Conservation (phyloP, 2,329 filamentous ascomycete genomes). For the Xylariaceae sp. region DNA sequence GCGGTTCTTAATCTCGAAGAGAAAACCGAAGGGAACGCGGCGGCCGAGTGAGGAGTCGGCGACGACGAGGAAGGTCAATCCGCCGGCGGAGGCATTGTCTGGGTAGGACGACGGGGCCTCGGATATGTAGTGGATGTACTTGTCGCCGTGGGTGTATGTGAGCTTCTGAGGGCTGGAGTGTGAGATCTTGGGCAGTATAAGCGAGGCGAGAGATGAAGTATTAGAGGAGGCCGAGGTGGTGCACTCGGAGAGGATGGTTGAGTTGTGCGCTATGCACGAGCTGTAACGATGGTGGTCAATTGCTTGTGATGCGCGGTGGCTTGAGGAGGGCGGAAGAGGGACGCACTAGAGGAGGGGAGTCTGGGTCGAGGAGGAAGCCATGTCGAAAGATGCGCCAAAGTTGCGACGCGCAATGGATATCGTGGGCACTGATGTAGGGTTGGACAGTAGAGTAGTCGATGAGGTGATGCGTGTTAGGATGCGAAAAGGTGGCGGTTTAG, state of each 20-base stretch:
- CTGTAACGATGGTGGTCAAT: constrained; percentile 43
- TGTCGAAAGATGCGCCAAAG: constrained; percentile 33
- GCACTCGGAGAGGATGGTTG: constrained; percentile 90
- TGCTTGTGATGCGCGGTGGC: neutral
- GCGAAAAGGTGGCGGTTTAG: neutral
- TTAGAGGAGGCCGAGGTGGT: constrained; percentile 80
- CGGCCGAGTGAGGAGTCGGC: constrained; percentile 78
- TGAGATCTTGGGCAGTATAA: constrained; percentile 92
- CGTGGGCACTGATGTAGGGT: neutral
- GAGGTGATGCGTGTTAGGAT: neutral
- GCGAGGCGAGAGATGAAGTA: constrained; percentile 81
- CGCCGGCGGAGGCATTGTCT: constrained; percentile 62
- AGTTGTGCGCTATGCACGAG: constrained; percentile 90
- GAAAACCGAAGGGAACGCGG: constrained; percentile 87
- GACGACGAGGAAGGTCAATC: constrained; percentile 88
- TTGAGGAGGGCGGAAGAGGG: constrained; percentile 12
- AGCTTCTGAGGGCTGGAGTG: constrained; percentile 80
- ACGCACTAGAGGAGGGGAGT: constrained; percentile 73
- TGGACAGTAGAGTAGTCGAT: neutral
- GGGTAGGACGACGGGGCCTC: constrained; percentile 70
- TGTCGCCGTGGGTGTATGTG: constrained; percentile 86
- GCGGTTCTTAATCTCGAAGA: constrained; percentile 84
- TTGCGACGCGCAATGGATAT: too few relatives aligned
- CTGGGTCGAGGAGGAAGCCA: constrained; percentile 70
- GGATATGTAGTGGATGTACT: constrained; percentile 95